Evolutionary conservation across 176 grass and related monocot genomes (phyloP).

Genomic region (Eragrostis nindensis): DNA sequence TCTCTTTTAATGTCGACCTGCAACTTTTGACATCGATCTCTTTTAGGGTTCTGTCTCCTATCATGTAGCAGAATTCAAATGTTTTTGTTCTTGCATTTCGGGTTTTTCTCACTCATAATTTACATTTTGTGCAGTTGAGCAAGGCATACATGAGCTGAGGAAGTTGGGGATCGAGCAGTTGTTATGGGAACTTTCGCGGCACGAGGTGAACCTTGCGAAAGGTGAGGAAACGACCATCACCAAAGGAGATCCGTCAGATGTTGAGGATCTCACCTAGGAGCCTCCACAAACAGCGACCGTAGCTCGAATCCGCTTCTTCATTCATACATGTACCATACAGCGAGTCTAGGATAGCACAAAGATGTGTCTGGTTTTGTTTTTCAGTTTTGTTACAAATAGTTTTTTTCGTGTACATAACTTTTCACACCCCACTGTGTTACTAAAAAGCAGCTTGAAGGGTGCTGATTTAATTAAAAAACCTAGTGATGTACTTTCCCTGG

Average conservation of each 20-base stretch:
- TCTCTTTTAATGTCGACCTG: background rate
- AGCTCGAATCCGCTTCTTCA: background rate
- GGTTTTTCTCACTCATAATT: background rate
- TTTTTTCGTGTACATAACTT: conserved; percentile 34
- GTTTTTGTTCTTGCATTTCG: background rate
- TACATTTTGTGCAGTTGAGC: conserved; percentile 54
- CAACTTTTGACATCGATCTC: background rate
- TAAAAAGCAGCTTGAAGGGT: conserved; percentile 31
- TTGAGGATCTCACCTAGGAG: conserved; percentile 49
- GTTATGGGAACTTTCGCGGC: conserved; percentile 77
- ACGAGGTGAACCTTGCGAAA: conserved; percentile 37
- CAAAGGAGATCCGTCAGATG: conserved; percentile 24
- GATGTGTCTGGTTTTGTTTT: conserved; percentile 21
- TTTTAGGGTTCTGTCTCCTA: background rate
- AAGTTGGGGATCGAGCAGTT: conserved; percentile 79
- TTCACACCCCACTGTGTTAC: conserved; percentile 12
- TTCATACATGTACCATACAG: conserved; percentile 24
- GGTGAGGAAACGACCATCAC: conserved; percentile 35
- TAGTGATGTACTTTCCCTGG: background rate
- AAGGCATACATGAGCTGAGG: conserved; percentile 76
- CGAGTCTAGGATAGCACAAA: conserved; percentile 26
- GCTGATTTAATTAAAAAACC: background rate
- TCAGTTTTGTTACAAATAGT: conserved; percentile 22
- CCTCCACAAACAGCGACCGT: background rate
- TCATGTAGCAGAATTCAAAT: background rate